Evolutionary conservation across 2,329 filamentous ascomycete species (phyloP).

Genomic region (Capronia americana): DNA sequence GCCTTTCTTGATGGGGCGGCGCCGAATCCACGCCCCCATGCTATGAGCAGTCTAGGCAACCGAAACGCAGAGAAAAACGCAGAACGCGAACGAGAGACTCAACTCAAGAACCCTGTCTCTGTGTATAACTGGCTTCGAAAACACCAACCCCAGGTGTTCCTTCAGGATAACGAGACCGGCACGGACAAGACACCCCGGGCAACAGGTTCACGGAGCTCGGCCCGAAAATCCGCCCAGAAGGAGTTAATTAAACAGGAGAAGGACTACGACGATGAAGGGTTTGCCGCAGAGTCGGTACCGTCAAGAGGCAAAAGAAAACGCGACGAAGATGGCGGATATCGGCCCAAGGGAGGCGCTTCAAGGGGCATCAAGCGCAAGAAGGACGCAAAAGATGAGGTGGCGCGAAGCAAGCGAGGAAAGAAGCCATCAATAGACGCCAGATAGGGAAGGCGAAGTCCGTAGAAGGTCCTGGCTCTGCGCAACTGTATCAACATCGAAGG

Average conservation of each 20-base stretch:
- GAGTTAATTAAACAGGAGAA: conserved; percentile 44
- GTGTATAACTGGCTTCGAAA: conserved; percentile 95
- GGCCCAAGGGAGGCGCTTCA: conserved; percentile 54
- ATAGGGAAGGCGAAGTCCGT: conserved; percentile 7
- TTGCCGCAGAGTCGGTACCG: conserved; percentile 44
- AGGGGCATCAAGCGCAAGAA: conserved; percentile 49
- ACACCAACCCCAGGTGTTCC: conserved; percentile 81
- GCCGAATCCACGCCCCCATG: conserved; percentile 43
- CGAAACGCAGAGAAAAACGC: conserved; percentile 56
- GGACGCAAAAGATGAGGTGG: conserved; percentile 37
- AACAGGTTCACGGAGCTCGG: conserved; percentile 50
- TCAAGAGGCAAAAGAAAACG: conserved; percentile 55
- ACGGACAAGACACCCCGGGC: conserved; percentile 52
- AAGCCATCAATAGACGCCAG: conserved; percentile 34
- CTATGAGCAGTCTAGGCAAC: conserved; percentile 49
- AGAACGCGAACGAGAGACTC: conserved; percentile 61
- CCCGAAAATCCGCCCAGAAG: conserved; percentile 45
- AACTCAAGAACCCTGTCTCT: conserved; percentile 80
- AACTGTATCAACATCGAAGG: background rate
- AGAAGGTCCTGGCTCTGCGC: background rate
- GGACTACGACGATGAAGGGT: conserved; percentile 52
- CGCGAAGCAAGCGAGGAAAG: conserved; percentile 34
- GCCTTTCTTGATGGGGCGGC: conserved; percentile 41
- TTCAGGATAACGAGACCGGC: conserved; percentile 71
- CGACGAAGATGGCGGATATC: conserved; percentile 55